Base-by-base conservation (phyloP, 1,139 yeast genomes). In the Pneumocystis jirovecii region DNA sequence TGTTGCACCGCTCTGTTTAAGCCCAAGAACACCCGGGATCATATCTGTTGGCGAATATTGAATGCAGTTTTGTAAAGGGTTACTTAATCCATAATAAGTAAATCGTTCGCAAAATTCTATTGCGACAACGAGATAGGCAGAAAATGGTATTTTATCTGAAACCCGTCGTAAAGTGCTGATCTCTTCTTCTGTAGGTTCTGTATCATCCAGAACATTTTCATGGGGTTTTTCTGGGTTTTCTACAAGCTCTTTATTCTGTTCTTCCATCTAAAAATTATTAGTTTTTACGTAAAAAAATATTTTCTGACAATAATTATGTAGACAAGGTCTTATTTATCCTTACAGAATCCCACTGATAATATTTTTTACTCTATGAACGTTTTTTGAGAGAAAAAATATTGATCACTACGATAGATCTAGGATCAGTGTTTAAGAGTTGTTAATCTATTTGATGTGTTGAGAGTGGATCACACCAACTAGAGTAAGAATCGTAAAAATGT, bases 101-200 rank as follows among this genome's bases (percentile, higher is more conserved):
- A 88, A 88, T 71, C 96, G 82, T 76, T 88, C 96, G 60, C 91
- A 84, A 69, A 88, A 82, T 75, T 88, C 96, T 60, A 88, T 88
- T 64, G 87, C 69, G 45, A 93, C 90, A 64, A 88, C 87, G 67
- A 86, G 79, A 84, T 87, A 88, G 70, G 88, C 84, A 15, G 79
- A 73, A 50, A 72, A 68, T 2, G 85, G 85, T 1, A 78, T 72
- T 5, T 66, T 67, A 76, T 79, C 73, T 66, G 76, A 25, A 73
- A 83, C 73, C 65, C 73, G 73, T 68, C 84, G 79, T 66, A 83
- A 79, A 7, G 80, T 77, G 3, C 68, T 67, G 44, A 76, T 70
- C 71, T 84, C 88, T 64, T 77, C 79, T 17, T 72, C 78, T 19
- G 80, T 77, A 64, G 79, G 79, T 12, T 66, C 63, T 15, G 61